phyloP scores from a whole-genome alignment of 2,329 filamentous ascomycete genomes.

The Alternaria dauci region DNA sequence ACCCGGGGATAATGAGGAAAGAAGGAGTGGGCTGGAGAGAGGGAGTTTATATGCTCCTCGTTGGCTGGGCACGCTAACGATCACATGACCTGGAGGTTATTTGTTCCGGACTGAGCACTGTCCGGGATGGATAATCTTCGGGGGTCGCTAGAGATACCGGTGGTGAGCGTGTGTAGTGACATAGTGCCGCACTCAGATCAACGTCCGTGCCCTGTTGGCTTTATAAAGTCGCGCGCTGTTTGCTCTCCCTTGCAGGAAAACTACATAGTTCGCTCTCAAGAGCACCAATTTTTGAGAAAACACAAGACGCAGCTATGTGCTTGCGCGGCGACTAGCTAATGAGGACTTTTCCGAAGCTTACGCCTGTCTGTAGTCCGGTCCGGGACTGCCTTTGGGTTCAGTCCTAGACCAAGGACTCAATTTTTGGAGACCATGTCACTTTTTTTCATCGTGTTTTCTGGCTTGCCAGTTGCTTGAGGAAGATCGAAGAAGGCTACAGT shows the following conservation, averaged over 20 bases:
- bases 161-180: neutral
- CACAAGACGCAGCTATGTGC: neutral
- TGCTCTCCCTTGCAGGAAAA: neutral
- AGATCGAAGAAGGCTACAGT: neutral
- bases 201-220: neutral
- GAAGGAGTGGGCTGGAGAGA: neutral
- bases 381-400: neutral
- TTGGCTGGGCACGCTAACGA: neutral
- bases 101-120: neutral
- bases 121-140: neutral
- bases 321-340: neutral
- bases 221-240: neutral
- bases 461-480: neutral
- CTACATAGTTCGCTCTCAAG: neutral
- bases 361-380: neutral
- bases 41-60: neutral
- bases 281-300: neutral
- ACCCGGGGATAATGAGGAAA: neutral
- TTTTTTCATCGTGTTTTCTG: neutral
- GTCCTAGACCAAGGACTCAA: neutral
- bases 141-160: neutral
- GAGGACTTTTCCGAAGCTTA: conserved; percentile 1
- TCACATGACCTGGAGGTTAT: neutral
- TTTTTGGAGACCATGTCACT: neutral
- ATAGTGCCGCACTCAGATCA: neutral